phyloP scores from a whole-genome alignment of 1,284 basidiomycete genomes.

The Clitocybe nebularis region DNA sequence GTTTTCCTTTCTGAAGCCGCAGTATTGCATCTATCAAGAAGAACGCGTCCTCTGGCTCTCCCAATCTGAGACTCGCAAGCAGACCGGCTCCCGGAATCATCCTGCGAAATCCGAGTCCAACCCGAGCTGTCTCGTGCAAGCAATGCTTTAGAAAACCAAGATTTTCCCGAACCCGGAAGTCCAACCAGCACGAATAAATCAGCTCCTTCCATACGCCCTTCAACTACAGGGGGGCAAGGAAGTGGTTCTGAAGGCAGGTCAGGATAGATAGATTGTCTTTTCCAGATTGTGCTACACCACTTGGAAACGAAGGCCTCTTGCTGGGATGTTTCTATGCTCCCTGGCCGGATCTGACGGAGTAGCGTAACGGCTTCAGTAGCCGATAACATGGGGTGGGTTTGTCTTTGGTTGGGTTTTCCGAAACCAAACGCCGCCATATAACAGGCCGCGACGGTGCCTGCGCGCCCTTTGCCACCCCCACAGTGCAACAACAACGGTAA shows the following conservation, averaged over 20 bases:
- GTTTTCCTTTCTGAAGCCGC: constrained; percentile 38
- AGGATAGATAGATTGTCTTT: constrained; percentile 45
- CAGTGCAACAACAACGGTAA: constrained; percentile 56
- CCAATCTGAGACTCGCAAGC: constrained; percentile 50
- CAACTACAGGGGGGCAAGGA: constrained; percentile 40
- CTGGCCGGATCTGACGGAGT: constrained; percentile 47
- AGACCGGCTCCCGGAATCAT: constrained; percentile 47
- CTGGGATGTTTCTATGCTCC: constrained; percentile 50
- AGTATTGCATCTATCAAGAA: constrained; percentile 57
- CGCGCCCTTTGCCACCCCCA: constrained; percentile 60
- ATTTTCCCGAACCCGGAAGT: constrained; percentile 59
- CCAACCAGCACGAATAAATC: constrained; percentile 54
- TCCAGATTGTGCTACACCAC: constrained; percentile 60
- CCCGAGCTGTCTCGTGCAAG: constrained; percentile 37
- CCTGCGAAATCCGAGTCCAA: constrained; percentile 50
- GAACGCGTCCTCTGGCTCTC: constrained; percentile 31
- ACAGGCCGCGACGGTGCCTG: constrained; percentile 59
- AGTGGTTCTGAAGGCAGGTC: constrained; percentile 45
- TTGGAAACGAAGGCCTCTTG: constrained; percentile 53
- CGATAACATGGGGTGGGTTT: constrained; percentile 43
- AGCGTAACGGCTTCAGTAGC: constrained; percentile 44
- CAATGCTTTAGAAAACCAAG: constrained; percentile 47
- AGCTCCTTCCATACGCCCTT: constrained; percentile 32
- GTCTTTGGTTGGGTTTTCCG: constrained; percentile 28
- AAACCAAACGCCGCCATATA: constrained; percentile 58